Conservation (phyloP, 1,284 basidiomycete species). For the Puccinia polysora region DNA sequence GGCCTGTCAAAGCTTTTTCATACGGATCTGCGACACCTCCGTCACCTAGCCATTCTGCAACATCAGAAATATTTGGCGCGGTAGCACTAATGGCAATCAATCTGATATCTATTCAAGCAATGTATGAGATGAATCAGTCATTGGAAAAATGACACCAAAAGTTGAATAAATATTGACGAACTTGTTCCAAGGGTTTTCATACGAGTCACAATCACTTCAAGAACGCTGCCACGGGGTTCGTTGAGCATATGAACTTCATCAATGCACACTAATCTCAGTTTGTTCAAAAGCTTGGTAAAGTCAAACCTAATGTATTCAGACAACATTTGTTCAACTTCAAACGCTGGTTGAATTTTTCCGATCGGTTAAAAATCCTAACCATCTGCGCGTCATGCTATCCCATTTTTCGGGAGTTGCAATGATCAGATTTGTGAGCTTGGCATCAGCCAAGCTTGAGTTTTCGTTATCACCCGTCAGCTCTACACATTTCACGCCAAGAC, state of each 20-base stretch:
- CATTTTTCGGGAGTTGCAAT: slow-evolving; percentile 76
- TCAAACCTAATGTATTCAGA: slow-evolving; percentile 44
- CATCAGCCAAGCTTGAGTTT: slow-evolving; percentile 64
- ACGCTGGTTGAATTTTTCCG: slow-evolving; percentile 49
- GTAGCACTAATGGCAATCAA: slow-evolving; percentile 89
- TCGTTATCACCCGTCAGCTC: slow-evolving; percentile 89
- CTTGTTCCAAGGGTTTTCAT: slow-evolving; percentile 68
- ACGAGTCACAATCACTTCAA: slow-evolving; percentile 88
- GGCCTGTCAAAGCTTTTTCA: slow-evolving; percentile 48
- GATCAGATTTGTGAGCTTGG: slow-evolving; percentile 69
- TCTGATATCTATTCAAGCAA: slow-evolving; percentile 59
- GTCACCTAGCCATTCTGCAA: slow-evolving; percentile 80
- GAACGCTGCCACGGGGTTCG: slow-evolving; percentile 77
- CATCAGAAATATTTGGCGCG: slow-evolving; percentile 84
- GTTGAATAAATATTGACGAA: slow-evolving; percentile 5
- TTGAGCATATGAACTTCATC: slow-evolving; percentile 94
- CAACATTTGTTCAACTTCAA: slow-evolving; percentile 57
- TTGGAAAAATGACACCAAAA: neutral
- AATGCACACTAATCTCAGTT: slow-evolving; percentile 59
- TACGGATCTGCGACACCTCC: slow-evolving; percentile 37
- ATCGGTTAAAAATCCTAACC: slow-evolving; percentile 55
- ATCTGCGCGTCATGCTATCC: slow-evolving; percentile 81
- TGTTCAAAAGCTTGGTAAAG: slow-evolving; percentile 47
- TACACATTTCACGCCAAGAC: slow-evolving; percentile 71
- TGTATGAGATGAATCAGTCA: slow-evolving; percentile 38